Base-by-base conservation (phyloP, 225 moss, liverwort and hornwort genomes). In the Rhytidiadelphus loreus region DNA sequence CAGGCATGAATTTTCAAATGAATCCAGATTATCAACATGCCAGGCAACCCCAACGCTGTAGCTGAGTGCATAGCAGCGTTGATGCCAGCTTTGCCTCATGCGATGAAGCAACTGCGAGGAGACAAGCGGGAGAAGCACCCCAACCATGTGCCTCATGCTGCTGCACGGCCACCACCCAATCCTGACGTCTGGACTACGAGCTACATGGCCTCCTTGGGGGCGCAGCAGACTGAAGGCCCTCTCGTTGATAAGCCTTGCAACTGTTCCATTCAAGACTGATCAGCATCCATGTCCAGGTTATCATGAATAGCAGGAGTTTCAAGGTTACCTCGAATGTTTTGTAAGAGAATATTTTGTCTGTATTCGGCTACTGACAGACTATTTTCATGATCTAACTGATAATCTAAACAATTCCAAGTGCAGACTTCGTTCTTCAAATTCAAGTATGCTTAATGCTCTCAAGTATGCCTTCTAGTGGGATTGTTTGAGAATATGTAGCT, bases 121-220 rank as follows among this genome's bases (percentile, higher is more conserved):
- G 99, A 99, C 62, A 99, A 99, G 84, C 94, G 95, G 61, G 99
- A 99, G 90, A 99, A 99, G 90, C 99, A 99, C 91, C 97, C 99
- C 6, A 96, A 95, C 39, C 99, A 99, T 82, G 76, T 96, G 50
- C 99, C 99, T 2, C 99, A 97, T 85, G 92, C 93, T 8, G 90
- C 90, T 19, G 68, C 85, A 19, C 74, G 87, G 52, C 83, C 87
- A 48, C 15, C 52, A 48, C 15, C 52, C 13, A 89, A 90, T 85
- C 86, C 89, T 43, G 97, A 98, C 91, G 96, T 97, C 17, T 98
- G 98, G 98, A 98, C 95, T 23, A 89, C 85, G 28, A 98, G 98
- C 91, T 96, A 90, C 88, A 89, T 93, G 80, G 90, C 91, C 17
- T 90, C 94, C 19, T 82, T 93, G 70, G 90, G 77, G 17, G 81